Base-by-base conservation (phyloP, 768 basidiomycete genomes). In the Hygrocybe punicea region DNA sequence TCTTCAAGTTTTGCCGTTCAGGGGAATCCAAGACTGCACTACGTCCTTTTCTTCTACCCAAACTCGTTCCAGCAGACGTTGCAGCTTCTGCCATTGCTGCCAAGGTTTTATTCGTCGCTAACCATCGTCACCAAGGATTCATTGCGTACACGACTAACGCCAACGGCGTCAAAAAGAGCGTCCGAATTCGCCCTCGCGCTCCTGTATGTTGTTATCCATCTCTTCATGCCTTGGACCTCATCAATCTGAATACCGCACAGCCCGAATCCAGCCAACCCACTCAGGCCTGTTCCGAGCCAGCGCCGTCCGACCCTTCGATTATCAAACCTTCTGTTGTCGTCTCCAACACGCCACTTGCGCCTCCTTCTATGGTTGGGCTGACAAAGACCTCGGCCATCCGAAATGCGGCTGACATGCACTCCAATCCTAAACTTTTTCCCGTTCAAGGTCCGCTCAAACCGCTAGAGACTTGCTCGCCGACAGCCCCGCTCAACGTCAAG, bases 341-440 rank as follows among this genome's bases (percentile, higher is more conserved):
- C 29, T 42, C 39, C 14, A 16, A 29, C 34, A 24, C 56, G 11
- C 33, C 56, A 17, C 36, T 14, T 40, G 23, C 56, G 24, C 35
- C 14, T 10, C 35, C 37, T 33, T 29, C 56, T 13, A 19, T n/a
- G 11, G 21, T 13, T 13, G 23, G 6, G 45, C 23, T 17, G 45
- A 47, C 21, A 21, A 47, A 23, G 17, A 47, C 47, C n/a, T 19
- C 47, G 14, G 14, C 6, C 47, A 48, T 35, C 39, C 16, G 49
- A 47, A 47, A 50, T 23, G 33, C 45, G 35, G 56, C 57, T 42
- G 46, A 60, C 44, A 45, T 53, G 47, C 34, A 50, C 44, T 29
- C 34, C 10, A 57, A 60, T 49, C 59, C 59, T 9, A 60, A 60
- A 37, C 59, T 60, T 10, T 60, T 45, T 25, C 59, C 59, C 16